Conservation (phyloP, 2,329 filamentous ascomycete genomes). For the Penicillium sp. region DNA sequence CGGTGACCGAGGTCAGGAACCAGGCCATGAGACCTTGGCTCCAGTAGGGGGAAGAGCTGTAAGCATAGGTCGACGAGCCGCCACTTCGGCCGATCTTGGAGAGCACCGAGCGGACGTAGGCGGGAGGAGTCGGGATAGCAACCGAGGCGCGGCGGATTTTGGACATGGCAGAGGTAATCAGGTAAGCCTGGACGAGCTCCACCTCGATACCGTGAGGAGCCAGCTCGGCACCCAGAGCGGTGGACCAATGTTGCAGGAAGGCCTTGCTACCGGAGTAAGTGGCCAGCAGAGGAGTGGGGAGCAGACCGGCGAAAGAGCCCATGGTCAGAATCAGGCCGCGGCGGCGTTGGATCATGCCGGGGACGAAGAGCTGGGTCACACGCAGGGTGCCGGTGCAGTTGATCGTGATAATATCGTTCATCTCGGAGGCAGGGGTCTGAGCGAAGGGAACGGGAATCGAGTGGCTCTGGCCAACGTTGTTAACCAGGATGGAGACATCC, state of each 20-base stretch:
- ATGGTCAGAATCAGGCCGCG: constrained; percentile 91
- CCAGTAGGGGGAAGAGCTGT: constrained; percentile 92
- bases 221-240: constrained; percentile 78
- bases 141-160: constrained; percentile 80
- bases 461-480: constrained; percentile 96
- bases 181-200: constrained; percentile 87
- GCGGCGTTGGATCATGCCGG: constrained; percentile 79
- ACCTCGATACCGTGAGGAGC: constrained; percentile 78
- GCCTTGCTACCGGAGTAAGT: constrained; percentile 98
- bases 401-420: constrained; percentile 88
- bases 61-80: constrained; percentile 72
- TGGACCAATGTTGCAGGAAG: constrained; percentile 96
- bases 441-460: constrained; percentile 87
- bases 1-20: constrained; percentile 63
- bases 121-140: constrained; percentile 75
- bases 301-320: constrained; percentile 92
- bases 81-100: constrained; percentile 76
- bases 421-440: constrained; percentile 73
- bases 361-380: constrained; percentile 79
- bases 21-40: constrained; percentile 86
- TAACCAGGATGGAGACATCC: constrained; percentile 84
- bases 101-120: constrained; percentile 76
- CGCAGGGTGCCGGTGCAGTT: constrained; percentile 90
- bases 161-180: constrained; percentile 95
- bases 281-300: constrained; percentile 86